phyloP scores from a whole-genome alignment of 805 yeast genomes.

The Yamadazyma endophytica region DNA sequence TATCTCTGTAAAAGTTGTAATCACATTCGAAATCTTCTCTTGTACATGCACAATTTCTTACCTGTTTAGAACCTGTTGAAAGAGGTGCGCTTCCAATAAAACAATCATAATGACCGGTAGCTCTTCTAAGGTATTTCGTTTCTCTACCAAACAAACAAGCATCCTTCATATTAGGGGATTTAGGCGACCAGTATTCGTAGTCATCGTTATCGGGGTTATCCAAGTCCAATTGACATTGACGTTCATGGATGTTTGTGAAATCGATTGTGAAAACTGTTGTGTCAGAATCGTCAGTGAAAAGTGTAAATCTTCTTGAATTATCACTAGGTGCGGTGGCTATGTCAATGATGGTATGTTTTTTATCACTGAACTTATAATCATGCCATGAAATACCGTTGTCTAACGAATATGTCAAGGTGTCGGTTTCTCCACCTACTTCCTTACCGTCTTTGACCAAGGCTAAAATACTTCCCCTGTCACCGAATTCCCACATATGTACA shows the following conservation, averaged over 20 bases:
- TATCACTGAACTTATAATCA: constrained; percentile 58
- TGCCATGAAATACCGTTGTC: constrained; percentile 82
- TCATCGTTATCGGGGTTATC: constrained; percentile 39
- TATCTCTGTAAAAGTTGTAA: constrained; percentile 65
- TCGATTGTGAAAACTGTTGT: constrained; percentile 38
- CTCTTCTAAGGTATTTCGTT: constrained; percentile 37
- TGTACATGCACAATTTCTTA: constrained; percentile 75
- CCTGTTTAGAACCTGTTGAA: constrained; percentile 49
- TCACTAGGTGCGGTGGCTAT: constrained; percentile 89
- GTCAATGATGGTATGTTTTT: constrained; percentile 56
- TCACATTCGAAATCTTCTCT: constrained; percentile 93
- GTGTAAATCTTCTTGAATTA: constrained; percentile 72
- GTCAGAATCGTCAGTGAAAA: constrained; percentile 51
- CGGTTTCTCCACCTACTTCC: constrained; percentile 51
- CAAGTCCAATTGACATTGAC: constrained; percentile 41
- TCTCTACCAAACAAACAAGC: constrained; percentile 43
- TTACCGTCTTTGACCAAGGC: constrained; percentile 62
- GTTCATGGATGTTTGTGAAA: constrained; percentile 27
- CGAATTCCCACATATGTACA: constrained; percentile 87
- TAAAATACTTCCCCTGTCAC: constrained; percentile 88
- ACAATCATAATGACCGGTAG: constrained; percentile 52
- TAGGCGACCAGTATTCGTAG: constrained; percentile 41
- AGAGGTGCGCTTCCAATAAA: constrained; percentile 64
- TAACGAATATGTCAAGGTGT: constrained; percentile 58
- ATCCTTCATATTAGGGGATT: constrained; percentile 28